These are phyloP conservation scores for Mycena haematopus DNA, from an alignment of 768 basidiomycete genomes.

Conservation along the genomic window DNA sequence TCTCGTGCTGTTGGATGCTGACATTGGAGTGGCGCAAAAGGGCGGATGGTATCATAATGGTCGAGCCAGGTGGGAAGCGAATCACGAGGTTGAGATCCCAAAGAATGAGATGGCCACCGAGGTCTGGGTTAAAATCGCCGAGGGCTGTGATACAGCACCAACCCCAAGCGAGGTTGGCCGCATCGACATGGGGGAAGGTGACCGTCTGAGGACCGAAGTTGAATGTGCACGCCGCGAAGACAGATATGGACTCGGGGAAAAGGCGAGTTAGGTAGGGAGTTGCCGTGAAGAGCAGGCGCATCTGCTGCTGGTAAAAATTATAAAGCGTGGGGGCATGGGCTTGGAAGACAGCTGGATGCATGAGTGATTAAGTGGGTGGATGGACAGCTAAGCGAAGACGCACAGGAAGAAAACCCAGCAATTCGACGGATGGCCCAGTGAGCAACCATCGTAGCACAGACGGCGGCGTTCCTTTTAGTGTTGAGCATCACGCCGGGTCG, in stretches of 20 bases:
- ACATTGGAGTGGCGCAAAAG: conserved; percentile 31
- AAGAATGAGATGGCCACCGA: conserved; percentile 36
- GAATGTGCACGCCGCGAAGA: conserved; percentile 2
- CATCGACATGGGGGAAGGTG: conserved; percentile 32
- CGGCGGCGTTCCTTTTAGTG: neutral
- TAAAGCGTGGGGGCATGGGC: neutral
- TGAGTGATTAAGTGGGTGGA: neutral
- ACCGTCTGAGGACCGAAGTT: neutral
- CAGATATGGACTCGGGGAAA: neutral
- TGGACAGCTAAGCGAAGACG: neutral
- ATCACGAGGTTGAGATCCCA: conserved; percentile 33
- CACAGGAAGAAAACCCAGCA: neutral
- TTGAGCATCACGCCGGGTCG: conserved; percentile 9
- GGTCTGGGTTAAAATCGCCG: conserved; percentile 32
- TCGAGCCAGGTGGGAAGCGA: conserved; percentile 29
- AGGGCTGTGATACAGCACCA: conserved; percentile 36
- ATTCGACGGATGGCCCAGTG: neutral
- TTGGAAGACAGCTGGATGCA: neutral
- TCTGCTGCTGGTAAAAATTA: neutral
- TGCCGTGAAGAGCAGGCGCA: neutral
- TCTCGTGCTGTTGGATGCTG: conserved; percentile 25
- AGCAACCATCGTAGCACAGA: neutral
- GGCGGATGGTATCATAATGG: conserved; percentile 36
- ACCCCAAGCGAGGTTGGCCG: conserved; percentile 33
- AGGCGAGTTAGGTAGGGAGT: neutral